These are phyloP conservation scores for Tulasnella sp. DNA, from an alignment of 768 basidiomycete species.

Conservation along the genomic window DNA sequence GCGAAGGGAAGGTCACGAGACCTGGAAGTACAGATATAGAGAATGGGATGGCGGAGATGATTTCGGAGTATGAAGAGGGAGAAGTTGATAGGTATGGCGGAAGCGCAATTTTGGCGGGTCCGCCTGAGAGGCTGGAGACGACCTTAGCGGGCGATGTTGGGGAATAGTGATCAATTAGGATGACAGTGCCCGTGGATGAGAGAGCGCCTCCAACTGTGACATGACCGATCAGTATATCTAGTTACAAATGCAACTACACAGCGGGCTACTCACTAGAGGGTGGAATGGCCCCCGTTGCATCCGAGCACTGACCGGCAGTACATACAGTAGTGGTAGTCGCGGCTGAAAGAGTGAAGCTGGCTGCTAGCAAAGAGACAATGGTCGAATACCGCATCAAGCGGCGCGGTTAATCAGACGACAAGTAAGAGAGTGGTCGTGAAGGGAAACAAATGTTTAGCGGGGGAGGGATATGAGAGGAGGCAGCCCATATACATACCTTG, in stretches of 20 bases:
- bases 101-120: constrained; percentile 46
- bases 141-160: constrained; percentile 52
- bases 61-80: constrained; percentile 14
- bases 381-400: neutral
- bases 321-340: constrained; percentile 14
- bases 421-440: too few relatives aligned
- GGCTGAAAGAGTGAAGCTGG: neutral
- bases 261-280: neutral
- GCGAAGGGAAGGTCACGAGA: constrained; percentile 8
- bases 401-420: too few relatives aligned
- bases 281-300: constrained; percentile 4
- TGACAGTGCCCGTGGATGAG: constrained; percentile 40
- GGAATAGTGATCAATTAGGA: constrained; percentile 35
- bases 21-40: constrained; percentile 15
- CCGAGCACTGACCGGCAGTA: constrained; percentile 15
- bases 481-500: too few relatives aligned
- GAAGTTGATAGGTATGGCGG: constrained; percentile 34
- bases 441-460: too few relatives aligned
- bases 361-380: neutral
- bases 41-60: constrained; percentile 16
- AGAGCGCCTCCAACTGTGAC: constrained; percentile 56
- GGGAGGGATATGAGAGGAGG: too few relatives aligned
- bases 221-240: neutral
- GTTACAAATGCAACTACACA: neutral
- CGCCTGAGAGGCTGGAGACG: constrained; percentile 59